Evolutionary conservation across 352 stramenopile genomes (phyloP), one percentile per base, ranked within the genome.

Genomic region (Globisporangium nagaii): DNA sequence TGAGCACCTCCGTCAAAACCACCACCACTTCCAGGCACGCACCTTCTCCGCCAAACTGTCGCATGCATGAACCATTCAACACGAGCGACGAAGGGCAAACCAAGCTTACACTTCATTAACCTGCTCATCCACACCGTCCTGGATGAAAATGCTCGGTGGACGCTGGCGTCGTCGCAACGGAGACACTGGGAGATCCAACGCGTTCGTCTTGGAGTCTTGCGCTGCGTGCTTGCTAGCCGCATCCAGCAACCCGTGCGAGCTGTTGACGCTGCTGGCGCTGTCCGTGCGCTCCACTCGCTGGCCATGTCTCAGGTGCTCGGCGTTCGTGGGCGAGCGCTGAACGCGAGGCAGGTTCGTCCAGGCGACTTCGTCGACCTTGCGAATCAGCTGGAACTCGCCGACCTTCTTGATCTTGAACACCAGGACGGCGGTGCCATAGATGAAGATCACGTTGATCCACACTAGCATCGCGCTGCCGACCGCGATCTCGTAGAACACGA

Each of bases 351-450:
- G 48, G 49, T 93, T 90, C 39, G 74, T 78, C 84, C 84, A 93
- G n/a, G 79, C 64, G 27, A 58, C 74, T 63, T 93, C 79, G 37
- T 92, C 84, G 28, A 91, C 70, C 13, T 68, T 73, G 15, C 84
- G 81, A 46, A 93, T 88, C 17, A 93, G 63, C 56, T 92, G 81
- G 53, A 93, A 93, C 47, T 90, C 80, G 47, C 84, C 84, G 0
- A 93, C 81, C 36, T 90, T 77, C 60, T 95, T 95, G 51, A 92
- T 84, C 58, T 95, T 95, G 63, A 95, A 95, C 13, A 95, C 80
- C n/a, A 91, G 42, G 19, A 93, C 82, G 24, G 84, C 84, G 25
- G 79, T 88, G 46, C 91, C 68, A 68, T 94, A 94, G 56, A 94
- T 94, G 52, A 94, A 88, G 62, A 91, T 65, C 31, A 94, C 78